Evolutionary conservation across 2,329 filamentous ascomycete genomes (phyloP).

Genomic region (Dothideomycetidae sp.): DNA sequence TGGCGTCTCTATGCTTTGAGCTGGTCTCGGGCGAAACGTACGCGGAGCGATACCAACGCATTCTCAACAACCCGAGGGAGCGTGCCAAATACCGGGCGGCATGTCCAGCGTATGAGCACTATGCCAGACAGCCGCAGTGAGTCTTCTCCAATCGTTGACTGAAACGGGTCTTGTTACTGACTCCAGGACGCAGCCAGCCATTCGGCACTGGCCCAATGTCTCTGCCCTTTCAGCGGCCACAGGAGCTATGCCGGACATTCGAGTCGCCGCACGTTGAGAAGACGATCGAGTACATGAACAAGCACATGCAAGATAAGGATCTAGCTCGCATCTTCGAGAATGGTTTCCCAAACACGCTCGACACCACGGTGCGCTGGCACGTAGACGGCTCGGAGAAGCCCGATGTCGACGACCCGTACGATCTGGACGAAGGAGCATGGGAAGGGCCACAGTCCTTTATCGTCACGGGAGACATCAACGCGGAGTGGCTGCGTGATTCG

Average conservation of each 20-base stretch:
- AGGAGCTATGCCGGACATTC: slow-evolving; percentile 73
- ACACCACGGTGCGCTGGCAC: slow-evolving; percentile 83
- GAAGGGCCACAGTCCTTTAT: slow-evolving; percentile 80
- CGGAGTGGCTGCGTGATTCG: slow-evolving; percentile 82
- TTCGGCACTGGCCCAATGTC: slow-evolving; percentile 64
- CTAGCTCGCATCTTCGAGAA: slow-evolving; percentile 90
- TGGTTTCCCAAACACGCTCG: slow-evolving; percentile 79
- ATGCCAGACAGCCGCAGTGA: slow-evolving; percentile 25
- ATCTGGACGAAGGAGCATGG: slow-evolving; percentile 50
- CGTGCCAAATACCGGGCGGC: slow-evolving; percentile 23
- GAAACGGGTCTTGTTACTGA: slow-evolving; percentile 10
- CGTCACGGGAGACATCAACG: slow-evolving; percentile 84
- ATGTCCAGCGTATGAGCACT: slow-evolving; percentile 27
- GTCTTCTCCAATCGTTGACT: slow-evolving; percentile 9
- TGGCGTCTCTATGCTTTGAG: slow-evolving; percentile 19
- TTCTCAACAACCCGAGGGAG: slow-evolving; percentile 16
- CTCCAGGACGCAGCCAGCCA: slow-evolving; percentile 44
- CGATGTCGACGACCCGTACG: slow-evolving; percentile 22
- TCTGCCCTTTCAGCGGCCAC: slow-evolving; percentile 77
- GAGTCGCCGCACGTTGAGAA: slow-evolving; percentile 73
- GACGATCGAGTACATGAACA: slow-evolving; percentile 70
- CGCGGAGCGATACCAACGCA: slow-evolving; percentile 13
- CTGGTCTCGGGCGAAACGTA: slow-evolving; percentile 14
- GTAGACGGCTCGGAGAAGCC: slow-evolving; percentile 44
- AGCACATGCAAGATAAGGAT: slow-evolving; percentile 68